These are phyloP conservation scores for Termitomyces sp. DNA, from an alignment of 768 basidiomycete genomes.

Conservation along the genomic window DNA sequence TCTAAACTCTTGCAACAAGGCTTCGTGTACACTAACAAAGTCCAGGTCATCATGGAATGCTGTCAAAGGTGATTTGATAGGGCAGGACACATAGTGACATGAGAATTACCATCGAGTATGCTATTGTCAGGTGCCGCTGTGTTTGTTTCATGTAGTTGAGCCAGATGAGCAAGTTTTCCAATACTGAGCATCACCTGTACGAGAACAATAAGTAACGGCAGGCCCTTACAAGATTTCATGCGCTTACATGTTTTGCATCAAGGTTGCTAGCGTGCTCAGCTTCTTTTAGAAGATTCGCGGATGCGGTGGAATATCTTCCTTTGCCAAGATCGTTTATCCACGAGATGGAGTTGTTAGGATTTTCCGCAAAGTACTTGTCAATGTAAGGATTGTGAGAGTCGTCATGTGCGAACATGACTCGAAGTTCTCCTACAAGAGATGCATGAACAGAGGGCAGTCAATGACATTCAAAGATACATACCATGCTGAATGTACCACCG, in stretches of 20 bases:
- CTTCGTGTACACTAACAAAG: slow-evolving; percentile 81
- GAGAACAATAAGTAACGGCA: slow-evolving; percentile 5
- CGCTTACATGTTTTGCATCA: slow-evolving; percentile 72
- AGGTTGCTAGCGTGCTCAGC: slow-evolving; percentile 56
- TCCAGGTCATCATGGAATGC: slow-evolving; percentile 88
- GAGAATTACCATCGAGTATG: slow-evolving; percentile 52
- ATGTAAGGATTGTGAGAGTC: slow-evolving; percentile 59
- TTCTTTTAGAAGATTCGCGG: slow-evolving; percentile 61
- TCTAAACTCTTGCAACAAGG: slow-evolving; percentile 62
- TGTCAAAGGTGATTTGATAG: slow-evolving; percentile 27
- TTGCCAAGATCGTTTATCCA: slow-evolving; percentile 90
- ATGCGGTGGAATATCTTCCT: slow-evolving; percentile 62
- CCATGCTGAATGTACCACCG: slow-evolving; percentile 92
- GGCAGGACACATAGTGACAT: not conserved
- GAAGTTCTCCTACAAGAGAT: slow-evolving; percentile 61
- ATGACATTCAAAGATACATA: slow-evolving; percentile 27
- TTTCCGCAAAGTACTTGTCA: slow-evolving; percentile 67
- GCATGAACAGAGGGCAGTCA: not conserved
- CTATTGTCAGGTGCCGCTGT: slow-evolving; percentile 42
- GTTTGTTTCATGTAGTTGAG: slow-evolving; percentile 66
- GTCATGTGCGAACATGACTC: slow-evolving; percentile 79
- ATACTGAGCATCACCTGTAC: slow-evolving; percentile 85
- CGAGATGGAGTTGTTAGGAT: slow-evolving; percentile 59
- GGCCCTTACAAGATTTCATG: slow-evolving; percentile 15
- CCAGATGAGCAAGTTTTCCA: slow-evolving; percentile 82